These are phyloP conservation scores for Solanum ossicruentum DNA, from an alignment of 257 asterid species.

Conservation along the genomic window DNA sequence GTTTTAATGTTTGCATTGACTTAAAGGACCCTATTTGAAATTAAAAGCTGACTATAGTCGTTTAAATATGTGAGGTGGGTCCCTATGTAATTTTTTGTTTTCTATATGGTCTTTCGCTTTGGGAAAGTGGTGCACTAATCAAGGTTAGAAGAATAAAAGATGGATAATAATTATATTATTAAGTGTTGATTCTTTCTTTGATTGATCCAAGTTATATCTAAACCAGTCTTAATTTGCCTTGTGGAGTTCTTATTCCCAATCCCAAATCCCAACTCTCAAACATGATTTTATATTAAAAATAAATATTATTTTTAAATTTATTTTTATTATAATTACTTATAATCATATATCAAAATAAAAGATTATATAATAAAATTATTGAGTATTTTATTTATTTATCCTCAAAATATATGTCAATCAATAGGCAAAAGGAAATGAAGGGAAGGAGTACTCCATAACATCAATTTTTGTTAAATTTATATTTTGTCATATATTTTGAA, in stretches of 20 bases:
- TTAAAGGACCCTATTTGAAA: conserved; percentile 7
- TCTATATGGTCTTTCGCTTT: background rate
- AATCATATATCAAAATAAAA: background rate
- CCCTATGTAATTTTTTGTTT: background rate
- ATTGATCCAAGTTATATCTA: background rate
- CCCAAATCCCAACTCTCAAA: background rate
- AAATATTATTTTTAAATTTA: too few species aligned
- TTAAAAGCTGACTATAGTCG: conserved; percentile 14
- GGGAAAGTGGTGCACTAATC: background rate
- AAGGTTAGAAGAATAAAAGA: background rate
- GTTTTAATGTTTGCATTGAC: conserved; percentile 41
- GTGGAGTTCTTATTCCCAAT: background rate
- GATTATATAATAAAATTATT: background rate
- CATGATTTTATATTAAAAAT: background rate
- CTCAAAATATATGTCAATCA: too few species aligned
- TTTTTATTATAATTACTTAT: too few species aligned
- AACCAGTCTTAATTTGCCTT: background rate
- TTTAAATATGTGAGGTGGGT: background rate
- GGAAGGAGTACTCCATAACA: background rate
- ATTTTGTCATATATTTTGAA: too few species aligned
- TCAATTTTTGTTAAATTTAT: background rate
- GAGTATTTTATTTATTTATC: background rate
- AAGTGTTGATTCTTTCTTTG: background rate
- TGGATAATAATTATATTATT: background rate
- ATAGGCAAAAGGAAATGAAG: too few species aligned